A percentile compares a stretch with the other conserved stretches of the same genome.
Conservation (phyloP, 2,329 filamentous ascomycete species). For the Penicillium sp. region DNA sequence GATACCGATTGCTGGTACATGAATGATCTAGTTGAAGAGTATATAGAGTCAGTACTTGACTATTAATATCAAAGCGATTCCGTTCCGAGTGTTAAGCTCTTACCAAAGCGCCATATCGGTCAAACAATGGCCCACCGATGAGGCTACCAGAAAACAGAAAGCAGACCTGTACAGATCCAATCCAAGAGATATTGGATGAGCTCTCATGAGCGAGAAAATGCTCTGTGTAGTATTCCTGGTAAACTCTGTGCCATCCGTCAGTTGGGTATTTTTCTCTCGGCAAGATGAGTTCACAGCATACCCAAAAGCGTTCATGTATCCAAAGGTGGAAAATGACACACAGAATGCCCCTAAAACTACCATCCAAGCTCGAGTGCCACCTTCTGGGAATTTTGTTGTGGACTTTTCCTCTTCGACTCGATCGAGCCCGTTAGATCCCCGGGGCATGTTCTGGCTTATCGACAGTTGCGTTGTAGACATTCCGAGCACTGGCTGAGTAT, state of each 20-base stretch:
- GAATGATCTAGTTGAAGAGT: conserved; percentile 2
- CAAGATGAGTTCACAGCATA: not conserved
- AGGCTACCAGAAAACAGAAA: conserved; percentile 24
- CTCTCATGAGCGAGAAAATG: conserved; percentile 44
- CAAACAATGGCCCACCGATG: conserved; percentile 27
- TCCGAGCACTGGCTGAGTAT: not conserved
- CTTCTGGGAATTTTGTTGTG: conserved; percentile 25
- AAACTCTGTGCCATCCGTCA: conserved; percentile 35
- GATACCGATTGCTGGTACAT: not conserved
- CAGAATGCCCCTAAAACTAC: conserved; percentile 24
- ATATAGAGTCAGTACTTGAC: not conserved
- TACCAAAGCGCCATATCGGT: conserved; percentile 25
- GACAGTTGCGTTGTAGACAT: not conserved
- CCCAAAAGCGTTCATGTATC: conserved; percentile 23
- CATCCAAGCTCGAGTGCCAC: conserved; percentile 27
- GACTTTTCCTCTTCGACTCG: not conserved
- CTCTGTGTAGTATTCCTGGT: conserved; percentile 50
- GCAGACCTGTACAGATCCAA: conserved; percentile 42
- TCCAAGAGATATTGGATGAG: conserved; percentile 49
- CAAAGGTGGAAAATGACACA: conserved; percentile 31
- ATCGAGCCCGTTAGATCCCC: not conserved
- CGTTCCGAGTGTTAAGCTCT: not conserved
- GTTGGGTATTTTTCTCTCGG: not conserved
- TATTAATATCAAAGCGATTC: not conserved
- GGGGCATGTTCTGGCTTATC: not conserved